Evolutionary conservation across 2,329 filamentous ascomycete species (phyloP).

Genomic region (Coleophoma cylindrospora): DNA sequence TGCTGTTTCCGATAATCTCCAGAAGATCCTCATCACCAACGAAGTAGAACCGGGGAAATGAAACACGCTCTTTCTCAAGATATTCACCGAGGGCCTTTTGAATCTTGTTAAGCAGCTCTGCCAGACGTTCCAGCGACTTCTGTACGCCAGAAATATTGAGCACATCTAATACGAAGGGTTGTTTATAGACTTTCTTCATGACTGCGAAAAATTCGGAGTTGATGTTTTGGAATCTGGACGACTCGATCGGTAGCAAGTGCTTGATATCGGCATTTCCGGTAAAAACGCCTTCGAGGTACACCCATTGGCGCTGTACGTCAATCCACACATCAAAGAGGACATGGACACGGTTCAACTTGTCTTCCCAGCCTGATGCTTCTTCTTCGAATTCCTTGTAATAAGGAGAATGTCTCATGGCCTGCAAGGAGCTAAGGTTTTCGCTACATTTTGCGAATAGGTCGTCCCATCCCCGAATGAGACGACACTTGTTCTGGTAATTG

Average conservation of each 20-base stretch:
- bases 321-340: conserved; percentile 99
- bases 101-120: conserved; percentile 98
- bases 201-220: conserved; percentile 98
- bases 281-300: conserved; percentile 98
- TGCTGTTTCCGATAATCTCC: conserved; percentile 99
- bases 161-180: conserved; percentile 91
- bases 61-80: conserved; percentile 93
- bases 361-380: conserved; percentile 93
- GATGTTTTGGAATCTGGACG: conserved; percentile 96
- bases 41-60: conserved; percentile 98
- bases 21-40: conserved; percentile 97
- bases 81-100: conserved; percentile 99
- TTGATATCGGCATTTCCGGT: conserved; percentile 99
- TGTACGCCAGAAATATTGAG: conserved; percentile 94
- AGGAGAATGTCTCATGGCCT: conserved; percentile 97
- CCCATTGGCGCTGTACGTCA: conserved; percentile 99
- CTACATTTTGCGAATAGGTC: conserved; percentile 98
- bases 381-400: conserved; percentile 99
- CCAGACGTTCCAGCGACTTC: conserved; percentile 89
- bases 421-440: conserved; percentile 93
- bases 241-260: conserved; percentile 92
- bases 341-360: conserved; percentile 94
- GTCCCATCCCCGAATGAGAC: conserved; percentile 95
- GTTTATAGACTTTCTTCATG: conserved; percentile 99
- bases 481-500: conserved; percentile 96